These are phyloP conservation scores for Raffaelea albimanens DNA, from an alignment of 2,329 filamentous ascomycete genomes.

Conservation along the genomic window DNA sequence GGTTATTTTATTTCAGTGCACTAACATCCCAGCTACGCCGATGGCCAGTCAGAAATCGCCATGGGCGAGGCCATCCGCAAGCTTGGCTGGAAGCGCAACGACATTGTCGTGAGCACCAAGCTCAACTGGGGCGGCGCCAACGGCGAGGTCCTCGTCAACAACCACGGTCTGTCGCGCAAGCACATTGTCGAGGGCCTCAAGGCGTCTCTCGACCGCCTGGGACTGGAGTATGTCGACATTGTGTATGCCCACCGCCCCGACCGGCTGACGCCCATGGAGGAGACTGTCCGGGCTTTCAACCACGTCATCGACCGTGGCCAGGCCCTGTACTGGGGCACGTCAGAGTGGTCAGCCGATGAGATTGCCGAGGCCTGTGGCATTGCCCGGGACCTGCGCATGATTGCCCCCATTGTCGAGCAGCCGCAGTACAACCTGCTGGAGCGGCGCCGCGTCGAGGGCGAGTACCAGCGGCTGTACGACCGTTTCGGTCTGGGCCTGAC, in stretches of 20 bases:
- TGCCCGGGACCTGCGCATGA: constrained; percentile 49
- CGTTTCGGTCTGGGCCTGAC: constrained; percentile 47
- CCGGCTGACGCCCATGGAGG: constrained; percentile 48
- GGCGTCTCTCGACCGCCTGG: constrained; percentile 46
- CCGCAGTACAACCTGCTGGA: constrained; percentile 57
- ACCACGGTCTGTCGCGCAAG: constrained; percentile 38
- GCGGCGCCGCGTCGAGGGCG: constrained; percentile 45
- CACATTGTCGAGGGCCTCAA: constrained; percentile 48
- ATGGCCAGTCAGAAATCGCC: constrained; percentile 53
- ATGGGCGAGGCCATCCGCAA: constrained; percentile 55
- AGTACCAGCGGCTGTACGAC: constrained; percentile 47
- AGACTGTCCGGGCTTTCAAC: constrained; percentile 46
- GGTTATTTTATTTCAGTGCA: too few relatives aligned
- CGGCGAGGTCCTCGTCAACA: constrained; percentile 46
- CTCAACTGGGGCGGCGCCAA: constrained; percentile 50
- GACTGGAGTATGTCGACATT: constrained; percentile 57
- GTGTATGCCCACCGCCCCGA: constrained; percentile 55
- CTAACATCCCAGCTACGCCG: constrained; percentile 33
- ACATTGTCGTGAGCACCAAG: constrained; percentile 51
- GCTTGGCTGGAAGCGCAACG: constrained; percentile 51
- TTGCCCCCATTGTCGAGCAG: constrained; percentile 58
- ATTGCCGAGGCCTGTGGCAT: constrained; percentile 53
- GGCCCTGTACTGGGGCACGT: constrained; percentile 65
- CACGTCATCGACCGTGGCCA: constrained; percentile 51
- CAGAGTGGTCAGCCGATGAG: constrained; percentile 59